phyloP scores from a whole-genome alignment of 2,329 filamentous ascomycete genomes.

The Fusarium newnesense region DNA sequence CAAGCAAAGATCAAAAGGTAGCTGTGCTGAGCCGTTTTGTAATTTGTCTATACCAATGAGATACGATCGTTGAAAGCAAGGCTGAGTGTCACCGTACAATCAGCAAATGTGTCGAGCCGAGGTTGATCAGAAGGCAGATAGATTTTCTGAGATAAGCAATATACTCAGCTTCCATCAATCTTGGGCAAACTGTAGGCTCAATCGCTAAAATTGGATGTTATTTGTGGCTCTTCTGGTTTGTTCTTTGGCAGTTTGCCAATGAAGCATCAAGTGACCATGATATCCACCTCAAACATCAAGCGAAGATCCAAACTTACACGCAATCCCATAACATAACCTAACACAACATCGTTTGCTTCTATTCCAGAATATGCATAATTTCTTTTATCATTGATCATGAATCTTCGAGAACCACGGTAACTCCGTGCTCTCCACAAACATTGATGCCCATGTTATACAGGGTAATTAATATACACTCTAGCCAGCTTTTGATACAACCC shows the following conservation, averaged over 20 bases:
- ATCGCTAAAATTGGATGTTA: neutral
- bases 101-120: neutral
- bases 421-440: neutral
- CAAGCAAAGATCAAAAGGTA: neutral
- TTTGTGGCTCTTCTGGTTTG: neutral
- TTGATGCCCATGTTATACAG: conserved; percentile 15
- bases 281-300: neutral
- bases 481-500: conserved; percentile 2
- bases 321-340: neutral
- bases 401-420: neutral
- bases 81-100: conserved; percentile 12
- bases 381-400: conserved; percentile 1
- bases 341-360: neutral
- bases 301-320: neutral
- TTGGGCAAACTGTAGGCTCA: neutral
- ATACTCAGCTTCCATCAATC: no score
- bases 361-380: neutral
- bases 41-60: conserved; percentile 11
- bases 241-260: neutral
- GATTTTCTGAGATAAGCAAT: neutral
- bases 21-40: conserved; percentile 2
- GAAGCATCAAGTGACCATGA: neutral
- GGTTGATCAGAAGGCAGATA: conserved; percentile 6
- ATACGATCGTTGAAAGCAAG: conserved; percentile 10
- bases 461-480: conserved; percentile 32